Percentiles rank a stretch among this genome's conserved stretches.
Evolutionary conservation across 2,329 filamentous ascomycete species (phyloP).

Genomic region (Colletotrichum cereale): DNA sequence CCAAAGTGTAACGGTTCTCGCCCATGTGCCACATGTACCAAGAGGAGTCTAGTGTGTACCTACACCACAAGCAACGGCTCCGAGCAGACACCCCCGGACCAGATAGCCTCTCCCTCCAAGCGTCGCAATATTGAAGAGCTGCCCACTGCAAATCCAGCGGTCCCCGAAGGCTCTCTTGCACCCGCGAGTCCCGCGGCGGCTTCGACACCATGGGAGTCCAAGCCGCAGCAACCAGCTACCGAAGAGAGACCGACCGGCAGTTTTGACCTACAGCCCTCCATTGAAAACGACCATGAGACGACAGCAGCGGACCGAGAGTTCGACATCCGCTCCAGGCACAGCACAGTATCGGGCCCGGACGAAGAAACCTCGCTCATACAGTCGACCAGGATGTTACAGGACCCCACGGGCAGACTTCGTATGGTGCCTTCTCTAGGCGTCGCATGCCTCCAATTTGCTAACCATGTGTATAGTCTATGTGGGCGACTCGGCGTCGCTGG

Average conservation of each 20-base stretch:
- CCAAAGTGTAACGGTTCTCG: slow-evolving; percentile 44
- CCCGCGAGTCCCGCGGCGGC: slow-evolving; percentile 30
- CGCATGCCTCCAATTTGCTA: slow-evolving; percentile 1
- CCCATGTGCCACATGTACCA: slow-evolving; percentile 44
- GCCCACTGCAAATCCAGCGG: slow-evolving; percentile 20
- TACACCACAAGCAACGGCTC: slow-evolving; percentile 38
- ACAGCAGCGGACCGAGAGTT: slow-evolving; percentile 30
- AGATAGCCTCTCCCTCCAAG: slow-evolving; percentile 38
- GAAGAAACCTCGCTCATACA: slow-evolving; percentile 69
- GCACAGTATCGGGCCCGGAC: slow-evolving; percentile 59
- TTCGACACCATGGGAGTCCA: slow-evolving; percentile 34
- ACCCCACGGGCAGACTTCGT: slow-evolving; percentile 69
- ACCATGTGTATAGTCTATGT: slow-evolving; percentile 62
- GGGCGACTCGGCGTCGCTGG: slow-evolving; percentile 72
- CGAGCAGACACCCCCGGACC: slow-evolving; percentile 32
- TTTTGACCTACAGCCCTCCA: slow-evolving; percentile 35
- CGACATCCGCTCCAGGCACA: slow-evolving; percentile 50
- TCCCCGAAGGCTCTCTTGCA: slow-evolving; percentile 16
- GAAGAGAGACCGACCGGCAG: slow-evolving; percentile 28
- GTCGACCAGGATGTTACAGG: slow-evolving; percentile 69
- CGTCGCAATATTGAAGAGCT: slow-evolving; percentile 39
- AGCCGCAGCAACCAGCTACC: slow-evolving; percentile 9
- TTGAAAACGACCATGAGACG: slow-evolving; percentile 26
- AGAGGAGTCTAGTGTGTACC: slow-evolving; percentile 42
- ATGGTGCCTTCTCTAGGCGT: slow-evolving; percentile 44